A percentile compares a stretch with the other conserved stretches of the same genome.
Conservation (phyloP, 2,329 filamentous ascomycete species). For the Trichoderma harzianum region DNA sequence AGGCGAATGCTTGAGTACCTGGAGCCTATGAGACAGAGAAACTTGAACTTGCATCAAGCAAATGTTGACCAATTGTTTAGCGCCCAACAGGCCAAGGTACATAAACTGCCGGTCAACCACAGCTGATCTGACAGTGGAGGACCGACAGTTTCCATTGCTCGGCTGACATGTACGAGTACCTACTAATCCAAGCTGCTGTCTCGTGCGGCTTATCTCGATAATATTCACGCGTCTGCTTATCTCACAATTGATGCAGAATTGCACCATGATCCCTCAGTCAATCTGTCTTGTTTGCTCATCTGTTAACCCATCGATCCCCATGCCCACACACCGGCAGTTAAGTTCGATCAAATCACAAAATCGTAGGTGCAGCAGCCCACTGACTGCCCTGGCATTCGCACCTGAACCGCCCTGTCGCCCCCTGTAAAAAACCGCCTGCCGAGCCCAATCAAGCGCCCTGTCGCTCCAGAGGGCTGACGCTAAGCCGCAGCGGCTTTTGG, state of each 20-base stretch:
- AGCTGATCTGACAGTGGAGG: neutral
- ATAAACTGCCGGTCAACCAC: neutral
- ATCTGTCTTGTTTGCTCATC: no score
- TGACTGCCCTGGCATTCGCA: neutral
- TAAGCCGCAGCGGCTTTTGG: slow-evolving; percentile 1
- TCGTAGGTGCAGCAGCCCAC: neutral
- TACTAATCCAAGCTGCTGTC: neutral
- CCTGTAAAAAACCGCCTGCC: neutral
- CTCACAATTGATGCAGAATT: neutral
- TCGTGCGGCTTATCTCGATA: neutral
- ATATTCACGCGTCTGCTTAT: neutral
- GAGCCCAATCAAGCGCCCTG: slow-evolving; percentile 13
- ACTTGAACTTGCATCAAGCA: neutral
- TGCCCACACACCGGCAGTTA: neutral
- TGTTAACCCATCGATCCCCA: neutral
- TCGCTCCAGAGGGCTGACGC: slow-evolving; percentile 12
- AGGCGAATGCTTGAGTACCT: neutral
- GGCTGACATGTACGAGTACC: neutral
- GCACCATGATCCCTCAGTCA: neutral
- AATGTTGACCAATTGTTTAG: neutral
- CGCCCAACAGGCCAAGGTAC: neutral
- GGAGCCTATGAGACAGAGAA: neutral
- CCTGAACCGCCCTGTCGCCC: neutral
- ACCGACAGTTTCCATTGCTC: neutral
- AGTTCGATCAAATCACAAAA: neutral